Evolutionary conservation across 345 rosid species (phyloP).

Genomic region (Psidium guajava): DNA sequence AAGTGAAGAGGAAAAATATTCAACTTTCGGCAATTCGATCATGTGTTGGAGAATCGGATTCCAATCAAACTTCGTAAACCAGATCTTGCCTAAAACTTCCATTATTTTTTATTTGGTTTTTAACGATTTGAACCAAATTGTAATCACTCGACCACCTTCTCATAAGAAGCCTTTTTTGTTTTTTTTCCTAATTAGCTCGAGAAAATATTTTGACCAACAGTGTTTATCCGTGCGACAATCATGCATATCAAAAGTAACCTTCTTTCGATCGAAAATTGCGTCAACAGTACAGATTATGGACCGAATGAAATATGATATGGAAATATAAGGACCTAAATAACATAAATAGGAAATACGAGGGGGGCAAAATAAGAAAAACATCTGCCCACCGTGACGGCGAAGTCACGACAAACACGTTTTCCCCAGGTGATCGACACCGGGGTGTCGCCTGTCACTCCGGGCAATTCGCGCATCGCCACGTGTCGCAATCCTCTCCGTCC

Average conservation of each 20-base stretch:
- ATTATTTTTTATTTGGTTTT: neutral
- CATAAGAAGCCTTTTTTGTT: neutral
- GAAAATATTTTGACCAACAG: neutral
- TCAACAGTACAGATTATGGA: neutral
- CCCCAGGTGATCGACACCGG: neutral
- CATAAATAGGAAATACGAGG: neutral
- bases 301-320: neutral
- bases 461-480: neutral
- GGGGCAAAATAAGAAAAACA: neutral
- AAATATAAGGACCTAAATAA: neutral
- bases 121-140: neutral
- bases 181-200: neutral
- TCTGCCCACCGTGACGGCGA: constrained; percentile 1
- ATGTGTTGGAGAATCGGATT: fast-evolving
- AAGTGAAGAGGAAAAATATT: neutral
- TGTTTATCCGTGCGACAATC: neutral
- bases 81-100: fast-evolving
- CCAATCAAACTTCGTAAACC: neutral
- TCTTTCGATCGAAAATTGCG: neutral
- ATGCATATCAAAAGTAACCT: neutral
- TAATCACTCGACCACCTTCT: fast-evolving
- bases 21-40: neutral
- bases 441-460: neutral
- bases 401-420: constrained; percentile 1
- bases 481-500: neutral